Evolutionary conservation across 2,329 filamentous ascomycete species (phyloP).

Genomic region (Colletotrichum tropicicola): DNA sequence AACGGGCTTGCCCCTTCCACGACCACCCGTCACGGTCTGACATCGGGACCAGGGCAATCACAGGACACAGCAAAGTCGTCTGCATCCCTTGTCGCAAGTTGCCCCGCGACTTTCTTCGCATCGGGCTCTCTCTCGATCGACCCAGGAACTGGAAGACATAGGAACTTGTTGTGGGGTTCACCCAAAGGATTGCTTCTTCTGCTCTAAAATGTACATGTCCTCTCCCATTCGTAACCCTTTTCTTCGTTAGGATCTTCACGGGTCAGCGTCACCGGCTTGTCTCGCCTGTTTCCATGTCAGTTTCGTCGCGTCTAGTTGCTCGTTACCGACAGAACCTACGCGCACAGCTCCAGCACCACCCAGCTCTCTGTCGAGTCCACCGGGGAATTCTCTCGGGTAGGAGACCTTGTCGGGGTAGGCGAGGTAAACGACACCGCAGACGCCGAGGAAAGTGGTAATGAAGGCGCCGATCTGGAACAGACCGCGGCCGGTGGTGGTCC

Average conservation of each 20-base stretch:
- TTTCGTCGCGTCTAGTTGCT: neutral
- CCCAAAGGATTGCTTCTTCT: constrained; percentile 28
- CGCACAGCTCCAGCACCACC: constrained; percentile 73
- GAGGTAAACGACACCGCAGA: constrained; percentile 73
- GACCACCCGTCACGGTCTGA: too few species aligned
- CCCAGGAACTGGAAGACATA: constrained; percentile 11
- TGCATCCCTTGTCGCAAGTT: too few species aligned
- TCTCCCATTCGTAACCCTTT: constrained; percentile 12
- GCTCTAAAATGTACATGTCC: constrained; percentile 30
- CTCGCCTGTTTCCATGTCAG: constrained; percentile 53
- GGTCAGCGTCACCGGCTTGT: constrained; percentile 62
- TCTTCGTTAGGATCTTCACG: constrained; percentile 42
- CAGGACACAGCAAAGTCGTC: too few species aligned
- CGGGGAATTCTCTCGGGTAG: constrained; percentile 76
- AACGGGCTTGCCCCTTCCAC: too few species aligned
- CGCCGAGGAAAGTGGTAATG: constrained; percentile 67
- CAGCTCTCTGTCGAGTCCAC: constrained; percentile 77
- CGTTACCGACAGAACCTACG: constrained; percentile 58
- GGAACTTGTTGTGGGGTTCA: constrained; percentile 14
- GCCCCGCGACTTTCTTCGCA: neutral
- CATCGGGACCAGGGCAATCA: too few species aligned
- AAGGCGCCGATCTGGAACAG: constrained; percentile 75
- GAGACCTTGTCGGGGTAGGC: constrained; percentile 78
- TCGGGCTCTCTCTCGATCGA: neutral
- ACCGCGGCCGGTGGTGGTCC: constrained; percentile 76